Evolutionary conservation across 768 basidiomycete genomes (phyloP), one percentile per base, ranked within the genome.

Genomic region (Clitopilus passeckerianus): DNA sequence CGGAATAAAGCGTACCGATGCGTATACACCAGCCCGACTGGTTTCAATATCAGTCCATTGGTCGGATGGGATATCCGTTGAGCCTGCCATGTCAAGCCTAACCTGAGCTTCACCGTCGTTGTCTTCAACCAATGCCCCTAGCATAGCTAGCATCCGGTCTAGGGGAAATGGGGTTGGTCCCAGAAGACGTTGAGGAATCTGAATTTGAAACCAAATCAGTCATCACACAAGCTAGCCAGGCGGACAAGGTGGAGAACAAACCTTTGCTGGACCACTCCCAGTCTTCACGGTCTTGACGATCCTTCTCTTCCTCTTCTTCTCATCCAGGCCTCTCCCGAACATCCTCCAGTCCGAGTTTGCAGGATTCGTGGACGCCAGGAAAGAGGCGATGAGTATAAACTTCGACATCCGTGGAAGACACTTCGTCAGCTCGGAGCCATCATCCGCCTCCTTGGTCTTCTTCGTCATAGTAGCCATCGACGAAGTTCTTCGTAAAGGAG

Each of bases 351-450:
- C 94, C 8, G 85, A 86, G 66, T 86, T 88, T 0, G 86, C 71
- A 1, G 94, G 93, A 66, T 96, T 97, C 43, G 87, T 89, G 43
- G 91, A 92, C 5, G 93, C 91, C 41, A 94, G 72, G 67, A 87
- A 96, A 34, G 54, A 55, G n/a, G 91, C 89, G 3, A 94, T 70
- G 5, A 95, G 73, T 22, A 94, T 77, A 65, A 85, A 93, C 66
- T 89, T 89, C 20, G 86, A 85, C 78, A 90, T 83, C 4, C 82
- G 80, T 1, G 88, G 86, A 34, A 89, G 74, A 18, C 46, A 50
- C 18, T 50, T 50, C 18, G 46, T 50, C n/a, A 50, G 22, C 20
- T 50, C 46, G 22, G 37, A 58, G 30, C 35, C 34, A 43, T 50
- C 35, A 23, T 58, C 35, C 10, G 37, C 60, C 5, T 34, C 14